Base-by-base conservation (phyloP, 306 rosid species). In the Dalbergia oliveri region DNA sequence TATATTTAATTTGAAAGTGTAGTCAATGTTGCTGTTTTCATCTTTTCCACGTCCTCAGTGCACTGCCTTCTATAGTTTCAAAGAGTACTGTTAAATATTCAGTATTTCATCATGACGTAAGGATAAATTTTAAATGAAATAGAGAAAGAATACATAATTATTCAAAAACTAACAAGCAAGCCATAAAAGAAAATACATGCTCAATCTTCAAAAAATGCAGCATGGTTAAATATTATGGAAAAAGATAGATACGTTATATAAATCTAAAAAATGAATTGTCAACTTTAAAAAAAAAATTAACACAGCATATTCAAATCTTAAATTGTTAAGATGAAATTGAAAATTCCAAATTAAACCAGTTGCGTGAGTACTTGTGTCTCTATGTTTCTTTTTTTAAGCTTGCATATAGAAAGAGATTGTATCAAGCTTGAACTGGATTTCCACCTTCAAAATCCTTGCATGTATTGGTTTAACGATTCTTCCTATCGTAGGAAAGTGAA, bases 401-500 rank as follows among this genome's bases (percentile, higher is more conserved):
- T 13, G 59, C n/a, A 31, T 21, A 26, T 37, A 37, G 51, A 10
- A 75, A 41, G 16, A 18, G 1, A 31, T 53, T 56, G 33, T n/a
- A 33, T 53, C 35, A 50, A 16, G 31, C 9, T 1, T 34, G 31
- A 13, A 39, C 51, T 68, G 81, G 57, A 74, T 69, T 67, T 67
- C 63, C 9, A 14, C 5, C n/a, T 44, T 73, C 43, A 49, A 69
- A 66, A 16, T 67, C 66, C 34, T 3, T 35, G 1, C 31, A 26
- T 11, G 13, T 15, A 6, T 41, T 53, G 14, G 53, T 21, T 45
- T 61, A 16, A 61, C 45, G 71, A 62, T 62, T 12, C 19, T 65
- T 23, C n/a, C 62, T 62, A 64, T 67, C 75, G 19, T 19, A 67
- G 68, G 82, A 78, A 78, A 78, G 67, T 45, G 54, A 68, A 57